Evolutionary conservation across 208 protist species (phyloP).

Genomic region (Porcisia hertigi): DNA sequence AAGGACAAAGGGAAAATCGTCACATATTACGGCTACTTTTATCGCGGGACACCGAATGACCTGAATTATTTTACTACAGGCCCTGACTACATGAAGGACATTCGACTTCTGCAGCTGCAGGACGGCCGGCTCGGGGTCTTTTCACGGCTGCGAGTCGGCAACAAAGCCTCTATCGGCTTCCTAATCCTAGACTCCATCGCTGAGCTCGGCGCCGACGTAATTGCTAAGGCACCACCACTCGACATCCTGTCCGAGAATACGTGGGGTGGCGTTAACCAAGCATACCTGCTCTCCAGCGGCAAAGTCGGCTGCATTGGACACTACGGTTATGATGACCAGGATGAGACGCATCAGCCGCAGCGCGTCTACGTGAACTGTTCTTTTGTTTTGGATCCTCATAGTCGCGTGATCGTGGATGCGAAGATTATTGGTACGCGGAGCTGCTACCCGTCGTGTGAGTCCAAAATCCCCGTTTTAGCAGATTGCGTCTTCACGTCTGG

Average conservation of each 20-base stretch:
- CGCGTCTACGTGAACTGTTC: conserved; percentile 48
- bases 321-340: conserved; percentile 38
- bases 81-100: conserved; percentile 51
- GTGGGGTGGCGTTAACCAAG: conserved; percentile 58
- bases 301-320: conserved; percentile 55
- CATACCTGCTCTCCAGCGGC: conserved; percentile 44
- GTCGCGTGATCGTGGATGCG: conserved; percentile 18
- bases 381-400: conserved; percentile 43
- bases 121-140: conserved; percentile 46
- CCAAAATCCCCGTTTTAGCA: conserved; percentile 32
- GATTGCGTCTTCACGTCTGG: conserved; percentile 64
- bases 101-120: conserved; percentile 37
- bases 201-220: conserved; percentile 22
- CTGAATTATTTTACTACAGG: conserved; percentile 48
- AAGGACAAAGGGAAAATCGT: conserved; percentile 31
- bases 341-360: conserved; percentile 15
- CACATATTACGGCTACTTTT: conserved; percentile 49
- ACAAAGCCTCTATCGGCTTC: conserved; percentile 38
- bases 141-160: conserved; percentile 23
- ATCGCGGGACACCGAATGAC: conserved; percentile 22
- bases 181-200: conserved; percentile 30
- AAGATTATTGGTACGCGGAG: conserved; percentile 46
- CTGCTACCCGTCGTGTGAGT: conserved; percentile 37
- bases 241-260: conserved; percentile 26
- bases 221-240: conserved; percentile 26